Evolutionary conservation across 2,329 filamentous ascomycete genomes (phyloP).

Genomic region (Phyllosticta citriasiana): DNA sequence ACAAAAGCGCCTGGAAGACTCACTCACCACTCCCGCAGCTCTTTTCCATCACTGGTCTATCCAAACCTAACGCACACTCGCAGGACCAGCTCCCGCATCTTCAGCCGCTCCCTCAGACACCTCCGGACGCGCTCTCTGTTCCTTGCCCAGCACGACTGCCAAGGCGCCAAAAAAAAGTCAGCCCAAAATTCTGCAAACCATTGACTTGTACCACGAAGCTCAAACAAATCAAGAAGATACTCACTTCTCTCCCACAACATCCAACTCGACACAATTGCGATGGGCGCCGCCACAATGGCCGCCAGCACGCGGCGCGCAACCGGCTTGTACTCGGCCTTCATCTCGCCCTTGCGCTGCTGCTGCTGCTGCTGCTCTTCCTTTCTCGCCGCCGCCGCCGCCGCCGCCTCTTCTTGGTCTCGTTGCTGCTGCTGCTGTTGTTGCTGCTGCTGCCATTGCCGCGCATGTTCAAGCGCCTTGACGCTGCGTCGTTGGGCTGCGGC

Average conservation of each 20-base stretch:
- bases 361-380: neutral
- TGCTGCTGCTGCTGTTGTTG: neutral
- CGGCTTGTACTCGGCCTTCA: constrained; percentile 18
- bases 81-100: neutral
- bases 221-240: neutral
- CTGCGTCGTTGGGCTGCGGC: neutral
- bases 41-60: too few species aligned
- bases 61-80: neutral
- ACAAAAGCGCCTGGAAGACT: too few species aligned
- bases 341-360: neutral
- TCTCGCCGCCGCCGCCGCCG: too few species aligned
- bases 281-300: constrained; percentile 26
- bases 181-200: neutral
- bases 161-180: neutral
- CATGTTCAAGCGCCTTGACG: neutral
- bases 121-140: neutral
- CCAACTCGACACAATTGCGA: constrained; percentile 24
- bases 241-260: constrained; percentile 21
- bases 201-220: too few species aligned
- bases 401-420: neutral
- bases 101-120: neutral
- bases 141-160: neutral
- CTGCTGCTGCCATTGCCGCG: neutral
- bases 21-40: too few species aligned
- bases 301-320: constrained; percentile 21